phyloP scores from a whole-genome alignment of 768 basidiomycete species.

The Xerocomus spinulosus region DNA sequence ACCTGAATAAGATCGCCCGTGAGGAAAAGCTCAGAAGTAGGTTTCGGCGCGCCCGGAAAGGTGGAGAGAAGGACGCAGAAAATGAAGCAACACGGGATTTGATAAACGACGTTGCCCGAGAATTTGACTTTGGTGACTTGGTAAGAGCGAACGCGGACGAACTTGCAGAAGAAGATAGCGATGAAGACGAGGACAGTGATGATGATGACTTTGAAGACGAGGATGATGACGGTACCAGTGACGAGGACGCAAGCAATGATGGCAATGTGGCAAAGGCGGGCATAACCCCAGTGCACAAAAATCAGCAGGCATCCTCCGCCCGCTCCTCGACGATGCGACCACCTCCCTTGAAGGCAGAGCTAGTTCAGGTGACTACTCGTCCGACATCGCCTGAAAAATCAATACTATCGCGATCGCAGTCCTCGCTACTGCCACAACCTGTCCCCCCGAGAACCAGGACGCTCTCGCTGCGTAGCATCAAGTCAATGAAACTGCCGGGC shows the following conservation, averaged over 20 bases:
- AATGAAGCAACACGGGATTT: conserved; percentile 81
- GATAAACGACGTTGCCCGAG: conserved; percentile 75
- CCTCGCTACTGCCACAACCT: conserved; percentile 4
- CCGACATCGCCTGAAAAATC: not conserved
- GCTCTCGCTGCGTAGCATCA: conserved; percentile 43
- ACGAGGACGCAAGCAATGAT: conserved; percentile 41
- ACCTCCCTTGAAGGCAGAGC: conserved; percentile 1
- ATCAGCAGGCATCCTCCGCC: not conserved
- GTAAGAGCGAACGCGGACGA: conserved; percentile 77
- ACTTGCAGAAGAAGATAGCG: conserved; percentile 67
- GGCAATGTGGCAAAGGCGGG: conserved; percentile 13
- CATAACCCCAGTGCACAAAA: conserved; percentile 9
- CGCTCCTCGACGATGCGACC: not conserved
- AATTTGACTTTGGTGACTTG: conserved; percentile 78
- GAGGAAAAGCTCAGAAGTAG: conserved; percentile 88
- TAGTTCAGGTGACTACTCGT: not conserved
- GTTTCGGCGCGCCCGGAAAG: conserved; percentile 58
- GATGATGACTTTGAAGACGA: conserved; percentile 37
- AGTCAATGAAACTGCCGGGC: conserved; percentile 39
- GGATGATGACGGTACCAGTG: conserved; percentile 35
- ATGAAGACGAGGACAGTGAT: conserved; percentile 42
- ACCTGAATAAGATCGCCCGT: conserved; percentile 87
- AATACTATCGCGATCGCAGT: conserved; percentile 2
- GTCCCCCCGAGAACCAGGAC: conserved; percentile 28
- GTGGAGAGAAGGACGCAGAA: conserved; percentile 44